Evolutionary conservation across 140 eudicot genomes (phyloP), one percentile per base, ranked within the genome.

Genomic region (Oenanthe javanica): DNA sequence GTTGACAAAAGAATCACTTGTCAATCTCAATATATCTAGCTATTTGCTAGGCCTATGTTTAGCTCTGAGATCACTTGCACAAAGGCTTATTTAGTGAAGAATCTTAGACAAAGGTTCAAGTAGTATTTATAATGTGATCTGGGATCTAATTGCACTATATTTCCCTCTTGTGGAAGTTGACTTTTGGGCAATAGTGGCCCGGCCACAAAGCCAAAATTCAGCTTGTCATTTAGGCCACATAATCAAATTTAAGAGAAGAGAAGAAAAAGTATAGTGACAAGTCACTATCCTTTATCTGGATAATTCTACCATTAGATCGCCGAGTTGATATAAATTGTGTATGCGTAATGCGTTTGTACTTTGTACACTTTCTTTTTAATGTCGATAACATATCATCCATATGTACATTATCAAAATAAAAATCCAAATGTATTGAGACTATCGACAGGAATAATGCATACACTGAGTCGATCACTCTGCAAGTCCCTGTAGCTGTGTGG

Each of bases 221-320:
- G 80, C 80, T 77, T 42, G 59, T 46, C 71, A n/a, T 21, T 63
- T 63, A 63, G 42, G 48, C 69, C 25, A 63, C 79, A 77, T 77
- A 77, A 77, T 77, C 80, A 55, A 27, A 63, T 63, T 63, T 36
- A 72, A 18, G 47, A 42, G n/a, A 9, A 38, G 4, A 40, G 27
- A 42, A 72, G 46, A 72, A 69, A 27, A 18, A 16, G 19, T 14
- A 23, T 66, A 66, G 42, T 23, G 38, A 66, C 75, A 69, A 69
- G 21, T 6, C 19, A 38, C 21, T 27, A 42, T 38, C 42, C 18
- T 27, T 27, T 27, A 16, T 69, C 61, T 54, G 61, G 61, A 54
- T 16, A 52, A 52, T 16, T 52, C 59, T 16, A 52, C 59, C 59
- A 52, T 16, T 52, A 52, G n/a, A 52, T 52, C 21, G 21, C 16